Conservation (phyloP, 1,284 basidiomycete species). For the Phaffia rhodozyma region DNA sequence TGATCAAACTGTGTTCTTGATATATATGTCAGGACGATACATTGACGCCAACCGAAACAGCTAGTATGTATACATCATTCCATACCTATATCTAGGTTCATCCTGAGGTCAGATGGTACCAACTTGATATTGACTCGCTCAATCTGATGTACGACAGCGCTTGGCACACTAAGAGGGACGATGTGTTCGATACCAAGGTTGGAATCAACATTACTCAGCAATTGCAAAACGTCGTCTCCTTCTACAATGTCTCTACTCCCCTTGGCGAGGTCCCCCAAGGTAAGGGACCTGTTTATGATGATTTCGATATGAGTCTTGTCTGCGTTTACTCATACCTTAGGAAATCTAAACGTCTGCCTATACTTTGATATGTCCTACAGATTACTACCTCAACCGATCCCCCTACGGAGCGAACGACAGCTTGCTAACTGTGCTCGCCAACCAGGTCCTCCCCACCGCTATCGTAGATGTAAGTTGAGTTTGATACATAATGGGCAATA, state of each 20-base stretch:
- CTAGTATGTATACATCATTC: constrained; percentile 14
- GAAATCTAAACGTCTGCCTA: too few relatives aligned
- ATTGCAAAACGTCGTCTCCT: constrained; percentile 25
- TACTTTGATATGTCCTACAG: constrained; percentile 54
- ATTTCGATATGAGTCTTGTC: neutral
- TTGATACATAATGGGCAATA: constrained; percentile 42
- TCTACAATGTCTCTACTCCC: constrained; percentile 27
- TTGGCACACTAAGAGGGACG: constrained; percentile 26
- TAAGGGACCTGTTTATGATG: neutral
- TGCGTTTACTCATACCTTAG: neutral
- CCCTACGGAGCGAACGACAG: constrained; percentile 57
- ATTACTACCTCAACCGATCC: constrained; percentile 53
- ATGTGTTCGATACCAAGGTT: constrained; percentile 30
- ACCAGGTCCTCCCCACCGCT: constrained; percentile 40
- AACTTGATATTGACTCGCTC: neutral
- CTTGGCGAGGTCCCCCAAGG: neutral
- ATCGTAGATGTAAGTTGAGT: constrained; percentile 25
- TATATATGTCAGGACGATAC: constrained; percentile 37
- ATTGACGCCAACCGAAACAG: constrained; percentile 39
- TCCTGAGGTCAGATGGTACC: too few relatives aligned
- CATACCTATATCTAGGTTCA: neutral
- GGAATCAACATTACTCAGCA: constrained; percentile 26
- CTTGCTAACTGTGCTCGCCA: constrained; percentile 48
- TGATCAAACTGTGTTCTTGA: too few relatives aligned
- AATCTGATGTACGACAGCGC: constrained; percentile 26